Conservation (phyloP, 805 yeast genomes). For the Priceomyces fermenticarens region DNA sequence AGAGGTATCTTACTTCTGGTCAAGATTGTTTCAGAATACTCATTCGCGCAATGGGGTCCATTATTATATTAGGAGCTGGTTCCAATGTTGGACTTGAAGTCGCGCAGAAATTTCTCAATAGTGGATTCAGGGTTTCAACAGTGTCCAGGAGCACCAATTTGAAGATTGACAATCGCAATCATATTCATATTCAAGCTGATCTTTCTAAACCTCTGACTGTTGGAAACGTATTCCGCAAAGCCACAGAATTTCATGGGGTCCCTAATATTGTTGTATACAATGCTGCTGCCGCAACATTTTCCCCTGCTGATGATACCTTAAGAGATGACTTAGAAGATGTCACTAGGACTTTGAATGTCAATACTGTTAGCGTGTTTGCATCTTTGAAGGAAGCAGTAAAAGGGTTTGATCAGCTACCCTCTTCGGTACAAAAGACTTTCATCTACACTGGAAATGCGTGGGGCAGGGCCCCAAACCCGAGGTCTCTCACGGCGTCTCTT, state of each 20-base stretch:
- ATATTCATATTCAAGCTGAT: conserved; percentile 1
- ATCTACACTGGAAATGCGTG: conserved; percentile 1
- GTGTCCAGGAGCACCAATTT: not conserved
- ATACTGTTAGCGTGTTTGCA: not conserved
- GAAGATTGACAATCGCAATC: not conserved
- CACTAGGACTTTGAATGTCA: not conserved
- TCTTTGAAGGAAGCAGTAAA: conserved; percentile 2
- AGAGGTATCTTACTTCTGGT: conserved; percentile 54
- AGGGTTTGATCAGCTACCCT: conserved; percentile 1
- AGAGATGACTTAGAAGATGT: not conserved
- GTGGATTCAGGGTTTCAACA: conserved; percentile 3
- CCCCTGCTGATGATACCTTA: not conserved
- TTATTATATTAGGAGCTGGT: too few species aligned
- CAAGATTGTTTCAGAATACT: too few species aligned
- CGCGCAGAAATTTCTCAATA: not conserved
- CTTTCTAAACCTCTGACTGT: not conserved
- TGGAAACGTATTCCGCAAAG: not conserved
- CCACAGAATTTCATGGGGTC: not conserved
- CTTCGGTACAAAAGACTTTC: not conserved
- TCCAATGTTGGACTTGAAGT: too few species aligned
- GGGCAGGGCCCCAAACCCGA: not conserved
- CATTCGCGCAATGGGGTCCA: too few species aligned
- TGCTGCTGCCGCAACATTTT: not conserved
- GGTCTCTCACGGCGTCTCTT: not conserved
- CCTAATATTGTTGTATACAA: conserved; percentile 3